Percentiles rank a stretch among this genome's conserved stretches.
phyloP scores from a whole-genome alignment of 1,284 basidiomycete genomes.

The Trametes pubescens region DNA sequence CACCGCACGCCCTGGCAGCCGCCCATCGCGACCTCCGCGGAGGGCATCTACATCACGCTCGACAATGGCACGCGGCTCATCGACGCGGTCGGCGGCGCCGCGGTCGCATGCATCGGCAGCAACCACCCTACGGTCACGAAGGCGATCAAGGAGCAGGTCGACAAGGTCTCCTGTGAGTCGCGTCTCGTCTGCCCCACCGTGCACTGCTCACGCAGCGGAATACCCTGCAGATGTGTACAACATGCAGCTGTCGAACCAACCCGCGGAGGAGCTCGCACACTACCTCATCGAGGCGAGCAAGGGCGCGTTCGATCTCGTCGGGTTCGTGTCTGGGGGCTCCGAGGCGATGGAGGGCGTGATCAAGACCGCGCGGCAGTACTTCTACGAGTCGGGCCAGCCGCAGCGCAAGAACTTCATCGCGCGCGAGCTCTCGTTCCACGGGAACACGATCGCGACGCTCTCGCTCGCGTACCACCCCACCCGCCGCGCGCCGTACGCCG shows the following conservation, averaged over 20 bases:
- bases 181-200: not conserved
- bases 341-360: constrained; percentile 87
- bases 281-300: constrained; percentile 65
- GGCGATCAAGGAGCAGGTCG: constrained; percentile 80
- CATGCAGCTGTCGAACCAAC: constrained; percentile 79
- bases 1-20: constrained; percentile 69
- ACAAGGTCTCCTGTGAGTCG: constrained; percentile 72
- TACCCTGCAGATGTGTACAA: constrained; percentile 88
- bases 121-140: constrained; percentile 73
- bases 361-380: constrained; percentile 84
- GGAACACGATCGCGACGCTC: constrained; percentile 80
- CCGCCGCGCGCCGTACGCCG: constrained; percentile 72
- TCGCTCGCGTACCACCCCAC: constrained; percentile 70
- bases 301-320: constrained; percentile 76
- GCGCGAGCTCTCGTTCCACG: constrained; percentile 84
- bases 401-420: constrained; percentile 81
- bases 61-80: constrained; percentile 72
- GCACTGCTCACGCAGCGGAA: not conserved
- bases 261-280: constrained; percentile 80
- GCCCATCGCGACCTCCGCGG: constrained; percentile 67
- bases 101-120: constrained; percentile 82
- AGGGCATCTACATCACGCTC: constrained; percentile 76
- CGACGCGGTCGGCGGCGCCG: constrained; percentile 86
- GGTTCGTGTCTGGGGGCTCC: constrained; percentile 80
- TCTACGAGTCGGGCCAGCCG: constrained; percentile 71